A percentile compares a stretch with the other conserved stretches of the same genome.
Evolutionary conservation across 2,329 filamentous ascomycete species (phyloP).

Genomic region (Penicillium sp.): DNA sequence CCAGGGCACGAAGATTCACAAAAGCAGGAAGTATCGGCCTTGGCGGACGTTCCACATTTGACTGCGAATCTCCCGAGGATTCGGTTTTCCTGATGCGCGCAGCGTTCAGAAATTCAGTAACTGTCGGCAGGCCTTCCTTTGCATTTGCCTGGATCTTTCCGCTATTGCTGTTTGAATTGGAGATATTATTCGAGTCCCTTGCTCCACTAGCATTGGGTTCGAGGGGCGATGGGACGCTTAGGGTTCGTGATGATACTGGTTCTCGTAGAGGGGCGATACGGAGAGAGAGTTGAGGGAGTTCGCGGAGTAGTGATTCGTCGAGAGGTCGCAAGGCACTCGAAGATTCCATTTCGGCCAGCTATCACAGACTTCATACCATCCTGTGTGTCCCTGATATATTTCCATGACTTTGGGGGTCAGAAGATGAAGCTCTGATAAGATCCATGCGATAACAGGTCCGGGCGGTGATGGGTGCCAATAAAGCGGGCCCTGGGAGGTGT

Average conservation of each 20-base stretch:
- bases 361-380: conserved; percentile 4
- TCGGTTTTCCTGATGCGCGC: conserved; percentile 38
- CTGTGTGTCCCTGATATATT: conserved; percentile 4
- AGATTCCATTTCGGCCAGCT: conserved; percentile 1
- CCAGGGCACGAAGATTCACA: conserved; percentile 48
- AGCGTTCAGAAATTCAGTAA: conserved; percentile 37
- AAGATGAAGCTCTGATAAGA: conserved; percentile 11
- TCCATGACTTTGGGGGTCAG: neutral
- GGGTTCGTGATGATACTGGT: conserved; percentile 41
- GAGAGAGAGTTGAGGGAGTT: conserved; percentile 43
- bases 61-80: conserved; percentile 26
- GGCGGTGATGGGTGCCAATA: conserved; percentile 12
- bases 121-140: conserved; percentile 28
- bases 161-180: conserved; percentile 26
- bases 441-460: conserved; percentile 6
- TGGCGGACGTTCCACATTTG: conserved; percentile 37
- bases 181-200: conserved; percentile 29
- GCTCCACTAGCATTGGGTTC: conserved; percentile 43
- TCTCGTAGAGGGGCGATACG: conserved; percentile 50
- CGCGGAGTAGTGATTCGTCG: conserved; percentile 43
- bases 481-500: neutral
- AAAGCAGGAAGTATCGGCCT: conserved; percentile 46
- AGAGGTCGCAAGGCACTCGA: conserved; percentile 29
- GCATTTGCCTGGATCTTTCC: conserved; percentile 34
- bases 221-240: conserved; percentile 44